Percentiles rank a stretch among this genome's conserved stretches.
Conservation (phyloP, 306 rosid species). For the Trifolium subterraneum region DNA sequence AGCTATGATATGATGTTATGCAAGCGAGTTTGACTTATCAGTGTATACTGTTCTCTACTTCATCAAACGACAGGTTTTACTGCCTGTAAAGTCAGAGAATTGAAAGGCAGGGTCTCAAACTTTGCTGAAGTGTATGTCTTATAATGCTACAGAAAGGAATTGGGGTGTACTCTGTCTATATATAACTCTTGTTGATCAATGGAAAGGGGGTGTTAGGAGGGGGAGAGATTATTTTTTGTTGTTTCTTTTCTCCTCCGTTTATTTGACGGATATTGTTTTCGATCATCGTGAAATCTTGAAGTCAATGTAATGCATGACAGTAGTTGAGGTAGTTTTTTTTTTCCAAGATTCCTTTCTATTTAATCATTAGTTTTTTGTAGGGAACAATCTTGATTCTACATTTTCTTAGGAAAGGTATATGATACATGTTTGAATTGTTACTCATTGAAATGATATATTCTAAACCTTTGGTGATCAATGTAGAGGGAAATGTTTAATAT, state of each 20-base stretch:
- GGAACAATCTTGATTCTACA: conserved; percentile 3
- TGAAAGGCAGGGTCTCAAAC: neutral
- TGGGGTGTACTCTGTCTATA: neutral
- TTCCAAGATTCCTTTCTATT: conserved; percentile 6
- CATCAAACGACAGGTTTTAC: neutral
- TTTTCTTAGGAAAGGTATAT: neutral
- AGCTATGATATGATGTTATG: conserved; percentile 36
- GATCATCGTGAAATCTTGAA: neutral
- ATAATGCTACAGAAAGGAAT: conserved; percentile 29
- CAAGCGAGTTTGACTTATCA: conserved; percentile 24
- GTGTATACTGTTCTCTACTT: neutral
- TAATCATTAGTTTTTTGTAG: neutral
- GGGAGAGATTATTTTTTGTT: conserved; percentile 20
- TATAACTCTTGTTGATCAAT: conserved; percentile 18
- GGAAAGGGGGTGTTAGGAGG: neutral
- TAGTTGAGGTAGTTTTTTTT: conserved; percentile 24
- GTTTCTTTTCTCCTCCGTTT: conserved; percentile 10
- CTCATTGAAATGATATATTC: conserved; percentile 12
- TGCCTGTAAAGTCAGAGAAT: conserved; percentile 27
- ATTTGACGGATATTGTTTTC: neutral
- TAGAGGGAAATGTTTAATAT: neutral
- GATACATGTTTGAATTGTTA: conserved; percentile 19
- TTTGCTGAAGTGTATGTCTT: conserved; percentile 9
- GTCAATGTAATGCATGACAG: conserved; percentile 7
- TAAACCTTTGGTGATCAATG: neutral